Evolutionary conservation across 306 rosid genomes (phyloP).

Genomic region (Sindora glabra): DNA sequence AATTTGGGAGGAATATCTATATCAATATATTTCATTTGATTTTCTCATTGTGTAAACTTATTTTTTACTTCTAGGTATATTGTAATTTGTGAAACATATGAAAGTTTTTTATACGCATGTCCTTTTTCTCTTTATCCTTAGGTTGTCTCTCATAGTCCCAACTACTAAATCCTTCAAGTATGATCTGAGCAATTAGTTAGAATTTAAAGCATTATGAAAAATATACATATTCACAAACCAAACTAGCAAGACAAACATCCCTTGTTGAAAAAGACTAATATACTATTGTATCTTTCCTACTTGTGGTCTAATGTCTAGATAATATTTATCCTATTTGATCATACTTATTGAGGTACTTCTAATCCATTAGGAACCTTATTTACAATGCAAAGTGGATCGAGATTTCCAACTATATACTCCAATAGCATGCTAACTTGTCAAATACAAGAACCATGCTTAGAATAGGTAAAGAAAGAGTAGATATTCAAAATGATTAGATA

Average conservation of each 20-base stretch:
- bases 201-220: neutral
- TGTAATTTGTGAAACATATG: too few relatives aligned
- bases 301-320: neutral
- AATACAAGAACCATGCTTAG: slow-evolving; percentile 19
- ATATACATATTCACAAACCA: slow-evolving; percentile 2
- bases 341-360: slow-evolving; percentile 85
- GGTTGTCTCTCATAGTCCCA: too few relatives aligned
- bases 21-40: too few relatives aligned
- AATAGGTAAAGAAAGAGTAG: slow-evolving; percentile 4
- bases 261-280: neutral
- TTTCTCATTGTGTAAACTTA: too few relatives aligned
- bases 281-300: neutral
- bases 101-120: too few relatives aligned
- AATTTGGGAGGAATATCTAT: too few relatives aligned
- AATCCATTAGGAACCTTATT: slow-evolving; percentile 93
- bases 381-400: slow-evolving; percentile 62
- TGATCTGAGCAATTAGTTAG: neutral
- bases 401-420: slow-evolving; percentile 97
- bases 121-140: too few relatives aligned
- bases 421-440: slow-evolving; percentile 76
- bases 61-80: too few relatives aligned
- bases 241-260: neutral
- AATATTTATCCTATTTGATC: neutral
- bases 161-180: too few relatives aligned
- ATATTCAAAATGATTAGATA: neutral